Evolutionary conservation across 495 filamentous ascomycete species (phyloP), one percentile per base, ranked within the genome.

Genomic region (Lepraria neglecta): DNA sequence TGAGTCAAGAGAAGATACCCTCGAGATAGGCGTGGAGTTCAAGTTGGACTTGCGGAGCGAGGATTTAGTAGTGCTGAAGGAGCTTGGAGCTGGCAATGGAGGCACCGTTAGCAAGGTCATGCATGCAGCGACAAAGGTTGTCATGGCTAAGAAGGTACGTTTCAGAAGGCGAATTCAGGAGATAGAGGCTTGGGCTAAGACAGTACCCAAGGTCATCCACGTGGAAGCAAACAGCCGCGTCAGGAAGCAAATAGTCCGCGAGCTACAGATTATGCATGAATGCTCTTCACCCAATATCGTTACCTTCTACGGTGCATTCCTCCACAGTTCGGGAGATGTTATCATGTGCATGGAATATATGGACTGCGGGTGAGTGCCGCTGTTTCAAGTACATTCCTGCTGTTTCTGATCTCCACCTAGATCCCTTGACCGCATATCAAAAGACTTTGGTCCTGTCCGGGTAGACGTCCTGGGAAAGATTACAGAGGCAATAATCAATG

Each of bases 291-390:
- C 92, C 45, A 90, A 91, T 70, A 97, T 98, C 67, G 94, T 98
- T 28, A 95, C 86, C 15, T 97, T 97, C 73, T 97, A 97, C 68
- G 94, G 94, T 52, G 94, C 94, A 27, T 97, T 97, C 74, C 82
- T 97, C 61, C 96, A 96, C 67, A 90, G 96, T 66, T 87, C 87
- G 50, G 88, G 94, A 64, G 94, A 97, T 75, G 95, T 98, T 63
- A 91, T 97, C 62, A 87, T 98, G 87, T 98, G 94, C 72, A 98
- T 98, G 94, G 94, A 98, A 72, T 97, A 98, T 69, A 96, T 96
- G 91, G 94, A 98, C 77, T 90, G 91, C 74, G 95, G 95, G 94
- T 98, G 82, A 72, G 85, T 75, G 19, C 15, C 50, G n/a, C 43
- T 43, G n/a, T 52, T 43, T 42, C 42, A 31, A 30, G 21, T 33